Base-by-base conservation (phyloP, 768 basidiomycete genomes). In the Exsudoporus frostii region DNA sequence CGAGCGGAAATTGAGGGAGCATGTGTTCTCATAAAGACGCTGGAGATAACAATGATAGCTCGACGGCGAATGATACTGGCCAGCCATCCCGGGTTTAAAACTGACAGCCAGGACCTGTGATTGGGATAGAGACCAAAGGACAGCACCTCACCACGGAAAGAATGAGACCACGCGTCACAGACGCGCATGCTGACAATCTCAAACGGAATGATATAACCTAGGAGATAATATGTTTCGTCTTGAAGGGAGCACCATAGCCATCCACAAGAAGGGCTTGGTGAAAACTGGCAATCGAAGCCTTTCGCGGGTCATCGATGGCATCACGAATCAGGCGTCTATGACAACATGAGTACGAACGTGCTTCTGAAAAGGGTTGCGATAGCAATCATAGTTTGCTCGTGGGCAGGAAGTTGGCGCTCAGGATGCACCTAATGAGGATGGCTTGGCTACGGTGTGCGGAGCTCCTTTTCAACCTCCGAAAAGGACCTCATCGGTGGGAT, bases 21-120 rank as follows among this genome's bases (percentile, higher is more conserved):
- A 52, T 25, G 55, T 57, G 60, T 27, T 13, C 25, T 40, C 5
- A 10, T 22, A 44, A 45, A 39, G 52, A 34, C 50, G 61, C 61
- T 27, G 27, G 29, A 54, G 58, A 57, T 57, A 60, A 43, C 55
- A 38, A 48, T 40, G 47, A 47, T 55, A 44, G 49, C 34, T 27
- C 5, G 8, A 7, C 1, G 29, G 30, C 5, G 49, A 51, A 30
- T 7, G 14, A 15, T 50, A 14, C 27, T 7, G 36, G 29, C 34
- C 22, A n/a, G 14, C 34, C 10, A 22, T 22, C n/a, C 22, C 45
- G 19, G 27, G 15, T 17, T 15, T 14, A n/a, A 27, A 44, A 37
- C n/a, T 22, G 14, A 20, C 14, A 11, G 8, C 45, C 30, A 20
- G 37, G 39, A 33, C 54, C 37, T 49, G 25, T 44, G 59, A 39